phyloP scores from a whole-genome alignment of 257 asterid genomes.

The Thymus quinquecostatus region DNA sequence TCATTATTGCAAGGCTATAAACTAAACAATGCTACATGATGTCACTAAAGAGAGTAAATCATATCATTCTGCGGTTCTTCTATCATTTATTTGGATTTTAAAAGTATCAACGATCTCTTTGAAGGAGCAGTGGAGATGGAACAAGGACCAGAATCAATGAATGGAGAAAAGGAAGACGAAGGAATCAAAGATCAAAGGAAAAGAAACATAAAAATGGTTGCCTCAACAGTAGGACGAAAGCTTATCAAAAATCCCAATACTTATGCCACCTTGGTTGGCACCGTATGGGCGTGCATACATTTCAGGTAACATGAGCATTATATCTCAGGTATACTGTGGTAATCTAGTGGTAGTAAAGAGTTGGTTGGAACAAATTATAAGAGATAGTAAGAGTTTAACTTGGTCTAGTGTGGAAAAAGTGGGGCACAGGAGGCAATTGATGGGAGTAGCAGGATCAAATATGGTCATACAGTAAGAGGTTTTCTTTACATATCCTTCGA shows the following conservation, averaged over 20 bases:
- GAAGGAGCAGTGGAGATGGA: slow-evolving; percentile 53
- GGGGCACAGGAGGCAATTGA: too few relatives aligned
- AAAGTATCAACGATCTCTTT: slow-evolving; percentile 21
- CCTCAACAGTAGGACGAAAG: slow-evolving; percentile 61
- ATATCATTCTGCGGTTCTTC: background rate
- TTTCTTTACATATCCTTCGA: too few relatives aligned
- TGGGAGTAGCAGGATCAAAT: too few relatives aligned
- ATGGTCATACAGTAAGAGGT: too few relatives aligned
- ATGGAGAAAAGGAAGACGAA: slow-evolving; percentile 43
- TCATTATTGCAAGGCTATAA: slow-evolving; percentile 12
- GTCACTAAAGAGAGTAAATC: slow-evolving; percentile 2
- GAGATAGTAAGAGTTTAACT: background rate
- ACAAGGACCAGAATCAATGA: slow-evolving; percentile 40
- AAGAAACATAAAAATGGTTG: slow-evolving; percentile 42
- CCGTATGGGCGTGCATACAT: slow-evolving; percentile 78
- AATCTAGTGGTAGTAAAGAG: slow-evolving; percentile 2
- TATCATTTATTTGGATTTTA: slow-evolving; percentile 11
- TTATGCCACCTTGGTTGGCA: slow-evolving; percentile 71
- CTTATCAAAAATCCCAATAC: slow-evolving; percentile 80
- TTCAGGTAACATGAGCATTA: slow-evolving; percentile 57
- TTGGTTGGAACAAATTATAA: slow-evolving; percentile 1
- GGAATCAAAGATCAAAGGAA: slow-evolving; percentile 36
- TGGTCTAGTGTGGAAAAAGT: background rate
- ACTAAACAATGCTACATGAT: slow-evolving; percentile 17
- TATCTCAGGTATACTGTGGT: background rate